phyloP scores from a whole-genome alignment of 768 basidiomycete species.

The Postia placenta region DNA sequence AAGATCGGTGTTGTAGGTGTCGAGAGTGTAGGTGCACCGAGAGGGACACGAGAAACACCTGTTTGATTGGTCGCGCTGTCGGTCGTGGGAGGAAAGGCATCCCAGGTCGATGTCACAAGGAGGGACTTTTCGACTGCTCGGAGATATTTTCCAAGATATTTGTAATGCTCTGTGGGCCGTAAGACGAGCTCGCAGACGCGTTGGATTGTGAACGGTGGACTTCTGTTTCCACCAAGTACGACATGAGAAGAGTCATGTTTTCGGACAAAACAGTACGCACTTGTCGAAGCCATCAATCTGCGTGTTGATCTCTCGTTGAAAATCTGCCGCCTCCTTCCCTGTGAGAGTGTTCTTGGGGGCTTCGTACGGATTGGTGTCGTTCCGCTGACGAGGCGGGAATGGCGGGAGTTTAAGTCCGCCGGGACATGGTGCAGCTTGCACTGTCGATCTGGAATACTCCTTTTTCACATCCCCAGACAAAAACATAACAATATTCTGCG shows the following conservation, averaged over 20 bases:
- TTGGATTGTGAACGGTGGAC: slow-evolving; percentile 86
- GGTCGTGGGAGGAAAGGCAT: slow-evolving; percentile 62
- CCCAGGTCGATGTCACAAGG: slow-evolving; percentile 77
- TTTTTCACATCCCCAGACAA: slow-evolving; percentile 23
- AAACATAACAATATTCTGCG: slow-evolving; percentile 28
- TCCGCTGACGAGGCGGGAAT: slow-evolving; percentile 55
- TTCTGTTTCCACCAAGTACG: slow-evolving; percentile 25
- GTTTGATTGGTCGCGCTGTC: slow-evolving; percentile 24
- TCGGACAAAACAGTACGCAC: slow-evolving; percentile 28
- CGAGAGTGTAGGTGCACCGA: slow-evolving; percentile 43
- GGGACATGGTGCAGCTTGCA: slow-evolving; percentile 35
- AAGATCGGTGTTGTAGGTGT: slow-evolving; percentile 76
- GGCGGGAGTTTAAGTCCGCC: slow-evolving; percentile 71
- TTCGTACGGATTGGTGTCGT: slow-evolving; percentile 44
- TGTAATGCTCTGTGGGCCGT: slow-evolving; percentile 66
- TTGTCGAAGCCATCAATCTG: slow-evolving; percentile 72
- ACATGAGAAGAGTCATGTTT: background rate
- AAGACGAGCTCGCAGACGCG: slow-evolving; percentile 79
- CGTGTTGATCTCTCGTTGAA: slow-evolving; percentile 50
- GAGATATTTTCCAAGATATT: slow-evolving; percentile 77
- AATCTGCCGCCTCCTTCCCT: slow-evolving; percentile 50
- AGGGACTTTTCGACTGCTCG: slow-evolving; percentile 80
- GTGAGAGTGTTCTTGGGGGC: slow-evolving; percentile 54
- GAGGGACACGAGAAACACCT: slow-evolving; percentile 27
- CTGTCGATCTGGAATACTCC: slow-evolving; percentile 28